Base-by-base conservation (phyloP, 2,329 filamentous ascomycete genomes). In the Xylaria sp. region DNA sequence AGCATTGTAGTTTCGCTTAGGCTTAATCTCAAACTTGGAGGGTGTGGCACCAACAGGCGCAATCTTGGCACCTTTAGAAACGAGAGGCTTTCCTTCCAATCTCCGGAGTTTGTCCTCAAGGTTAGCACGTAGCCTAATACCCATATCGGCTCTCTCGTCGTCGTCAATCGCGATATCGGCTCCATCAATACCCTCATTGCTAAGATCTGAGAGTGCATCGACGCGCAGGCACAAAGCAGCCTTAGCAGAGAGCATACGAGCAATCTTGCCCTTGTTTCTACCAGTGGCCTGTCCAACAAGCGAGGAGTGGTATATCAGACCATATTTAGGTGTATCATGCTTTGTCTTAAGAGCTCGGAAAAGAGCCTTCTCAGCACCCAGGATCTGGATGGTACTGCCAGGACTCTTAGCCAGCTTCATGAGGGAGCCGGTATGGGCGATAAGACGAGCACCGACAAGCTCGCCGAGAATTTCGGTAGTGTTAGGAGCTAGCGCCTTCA, bases 211-310 rank as follows among this genome's bases (percentile, higher is more conserved):
- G 53, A 97, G 87, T 32, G 96, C 93, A 81, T 99, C 96, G 58
- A 97, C 92, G 82, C 96, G 94, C 57, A 98, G 86, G 85, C 94
- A 94, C 59, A 99, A 89, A 30, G 96, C 93, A 55, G 95, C 90
- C 86, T 98, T 98, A 74, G 95, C 92, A 57, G 96, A 92, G 69
- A 99, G 88, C 86, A 97, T 94, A 87, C 96, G 93, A 50, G 96
- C 96, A 78, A 99, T 97, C 87, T 99, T 99, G 76, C 96, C 96
- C 90, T 99, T 99, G 86, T 98, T 98, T 85, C 93, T 95, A 77
- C 96, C 96, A 21, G 93, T 97, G 34, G 96, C 96, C 84, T 99
- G 96, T 53, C 96, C 97, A 73, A 99, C 97, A 54, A 99, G 88
- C 32, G 93, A 96, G 57, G 93, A 92, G 82, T 97, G 92, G 84